Evolutionary conservation across 1,284 basidiomycete species (phyloP), one percentile per base, ranked within the genome.

Genomic region (Mycena citricolor): DNA sequence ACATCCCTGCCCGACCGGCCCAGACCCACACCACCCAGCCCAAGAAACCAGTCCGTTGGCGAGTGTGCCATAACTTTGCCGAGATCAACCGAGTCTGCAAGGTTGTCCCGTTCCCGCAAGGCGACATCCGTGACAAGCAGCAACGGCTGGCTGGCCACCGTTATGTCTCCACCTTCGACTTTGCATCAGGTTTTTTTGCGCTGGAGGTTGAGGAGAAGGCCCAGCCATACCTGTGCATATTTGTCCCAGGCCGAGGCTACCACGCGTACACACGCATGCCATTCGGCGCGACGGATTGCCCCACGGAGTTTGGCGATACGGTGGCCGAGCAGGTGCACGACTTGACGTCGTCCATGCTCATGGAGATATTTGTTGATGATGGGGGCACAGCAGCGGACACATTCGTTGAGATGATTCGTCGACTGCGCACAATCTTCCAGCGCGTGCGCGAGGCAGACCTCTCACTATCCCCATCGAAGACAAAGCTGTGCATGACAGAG

Each of bases 221-320:
- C 8, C 54, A 56, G 23, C 63, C 63, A n/a, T 73, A 69, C 36
- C 55, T 62, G 0, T 57, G 55, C 19, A 70, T 70, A 51, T 69
- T 68, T 35, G 54, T 71, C 0, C 65, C 68, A 53, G 69, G 70
- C 0, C 36, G 60, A 13, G 70, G 69, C 1, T 67, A 62, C 39
- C 68, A 64, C 44, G 53, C 49, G 29, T 70, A 67, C 50, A 31
- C 42, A 1, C 41, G 58, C 0, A 68, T 73, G 67, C 70, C 66
- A 1, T 67, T 71, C 40, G 66, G 70, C 0, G 45, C 70, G 0
- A 72, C 70, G 8, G 70, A 69, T 1, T 66, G 62, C 6, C 69
- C 69, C 23, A 62, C 64, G 1, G 60, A 56, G 1, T 72, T 71
- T 47, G 59, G 54, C 8, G 30, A 67, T 4, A 57, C 67, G 54